These are phyloP conservation scores for Fusarium penzigii DNA, from an alignment of 2,329 filamentous ascomycete genomes.

Conservation along the genomic window DNA sequence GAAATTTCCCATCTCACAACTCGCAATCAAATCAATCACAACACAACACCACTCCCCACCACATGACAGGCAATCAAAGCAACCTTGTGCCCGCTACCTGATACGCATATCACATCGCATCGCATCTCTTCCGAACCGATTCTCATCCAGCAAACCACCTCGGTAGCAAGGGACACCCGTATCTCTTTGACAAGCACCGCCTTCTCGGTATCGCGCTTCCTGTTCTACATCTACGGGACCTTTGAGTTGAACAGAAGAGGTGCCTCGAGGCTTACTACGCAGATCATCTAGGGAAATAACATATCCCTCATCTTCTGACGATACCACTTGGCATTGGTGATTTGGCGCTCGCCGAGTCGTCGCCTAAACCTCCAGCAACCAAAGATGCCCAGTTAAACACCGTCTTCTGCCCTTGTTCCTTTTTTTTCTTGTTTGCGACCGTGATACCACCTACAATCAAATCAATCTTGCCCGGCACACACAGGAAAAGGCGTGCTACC, in stretches of 20 bases:
- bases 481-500: no score
- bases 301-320: not conserved
- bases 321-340: slow-evolving; percentile 2
- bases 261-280: not conserved
- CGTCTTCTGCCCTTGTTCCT: not conserved
- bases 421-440: slow-evolving; percentile 18
- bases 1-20: not conserved
- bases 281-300: not conserved
- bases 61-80: not conserved
- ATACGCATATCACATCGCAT: no score
- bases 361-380: slow-evolving; percentile 26
- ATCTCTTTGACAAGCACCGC: no score
- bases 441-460: slow-evolving; percentile 31
- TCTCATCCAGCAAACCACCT: no score
- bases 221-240: not conserved
- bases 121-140: no score
- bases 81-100: not conserved
- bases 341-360: slow-evolving; percentile 26
- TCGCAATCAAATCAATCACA: not conserved
- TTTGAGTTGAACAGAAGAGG: no score
- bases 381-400: slow-evolving; percentile 38
- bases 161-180: no score
- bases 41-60: not conserved
- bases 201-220: no score
- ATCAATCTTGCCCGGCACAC: slow-evolving; percentile 18